Conservation (phyloP, 495 filamentous ascomycete genomes). For the Podospora pseudopauciseta region DNA sequence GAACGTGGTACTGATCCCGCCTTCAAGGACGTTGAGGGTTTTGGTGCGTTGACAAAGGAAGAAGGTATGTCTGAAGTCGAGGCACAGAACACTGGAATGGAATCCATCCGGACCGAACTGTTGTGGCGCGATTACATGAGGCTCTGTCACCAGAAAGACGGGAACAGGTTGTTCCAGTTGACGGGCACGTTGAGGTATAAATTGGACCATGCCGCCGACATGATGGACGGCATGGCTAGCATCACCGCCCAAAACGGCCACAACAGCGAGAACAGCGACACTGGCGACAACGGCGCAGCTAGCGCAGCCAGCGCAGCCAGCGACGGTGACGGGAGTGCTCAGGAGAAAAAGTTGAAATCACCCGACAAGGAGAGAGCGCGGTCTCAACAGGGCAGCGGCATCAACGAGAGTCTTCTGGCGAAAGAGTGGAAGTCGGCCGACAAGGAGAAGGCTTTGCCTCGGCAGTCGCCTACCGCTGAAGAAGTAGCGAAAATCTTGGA, state of each 20-base stretch:
- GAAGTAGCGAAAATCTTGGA: constrained; percentile 37
- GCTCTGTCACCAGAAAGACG: constrained; percentile 63
- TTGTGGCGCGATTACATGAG: constrained; percentile 77
- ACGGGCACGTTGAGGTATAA: constrained; percentile 54
- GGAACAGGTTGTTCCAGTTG: constrained; percentile 54
- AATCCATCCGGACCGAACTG: constrained; percentile 63
- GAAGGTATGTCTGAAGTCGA: constrained; percentile 37
- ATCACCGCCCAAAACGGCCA: too few species aligned
- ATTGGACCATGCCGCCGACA: constrained; percentile 5
- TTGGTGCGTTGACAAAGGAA: constrained; percentile 31
- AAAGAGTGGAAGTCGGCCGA: constrained; percentile 39
- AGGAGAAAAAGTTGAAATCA: too few species aligned
- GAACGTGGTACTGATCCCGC: constrained; percentile 53
- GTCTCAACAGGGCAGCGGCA: neutral
- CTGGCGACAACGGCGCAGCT: too few species aligned
- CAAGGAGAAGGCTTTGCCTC: constrained; percentile 16
- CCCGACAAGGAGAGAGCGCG: too few species aligned
- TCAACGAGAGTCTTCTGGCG: constrained; percentile 11
- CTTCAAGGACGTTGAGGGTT: constrained; percentile 41
- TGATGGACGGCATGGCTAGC: too few species aligned
- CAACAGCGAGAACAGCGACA: neutral
- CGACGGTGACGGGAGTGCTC: too few species aligned
- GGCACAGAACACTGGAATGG: constrained; percentile 60
- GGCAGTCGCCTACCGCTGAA: constrained; percentile 32
- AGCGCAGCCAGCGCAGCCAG: too few species aligned